Conservation (phyloP, 495 filamentous ascomycete genomes). For the Xylaria cubensis region DNA sequence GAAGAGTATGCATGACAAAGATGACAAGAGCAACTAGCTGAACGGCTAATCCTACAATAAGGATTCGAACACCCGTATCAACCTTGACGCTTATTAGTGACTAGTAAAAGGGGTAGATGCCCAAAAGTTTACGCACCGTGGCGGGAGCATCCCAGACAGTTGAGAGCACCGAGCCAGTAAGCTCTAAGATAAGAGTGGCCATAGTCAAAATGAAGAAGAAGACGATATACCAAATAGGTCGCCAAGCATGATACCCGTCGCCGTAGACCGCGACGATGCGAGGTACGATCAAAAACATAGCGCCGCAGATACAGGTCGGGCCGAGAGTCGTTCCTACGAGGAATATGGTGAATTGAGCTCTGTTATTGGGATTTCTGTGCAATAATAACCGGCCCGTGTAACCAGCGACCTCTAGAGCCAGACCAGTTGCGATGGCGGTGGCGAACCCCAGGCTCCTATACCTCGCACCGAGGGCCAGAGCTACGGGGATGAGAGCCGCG, state of each 20-base stretch:
- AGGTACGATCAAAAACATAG: conserved; percentile 46
- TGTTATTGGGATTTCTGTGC: conserved; percentile 34
- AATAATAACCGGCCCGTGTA: conserved; percentile 50
- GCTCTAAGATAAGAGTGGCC: conserved; percentile 44
- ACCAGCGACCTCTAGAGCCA: conserved; percentile 48
- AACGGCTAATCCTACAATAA: conserved; percentile 47
- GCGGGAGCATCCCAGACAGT: conserved; percentile 23
- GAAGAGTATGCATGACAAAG: conserved; percentile 39
- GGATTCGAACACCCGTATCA: conserved; percentile 39
- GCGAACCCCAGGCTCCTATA: conserved; percentile 45
- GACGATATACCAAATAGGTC: conserved; percentile 41
- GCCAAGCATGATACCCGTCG: conserved; percentile 38
- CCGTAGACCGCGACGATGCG: conserved; percentile 50
- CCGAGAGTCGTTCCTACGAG: conserved; percentile 50
- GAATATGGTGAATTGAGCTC: conserved; percentile 41
- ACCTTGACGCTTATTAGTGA: conserved; percentile 39
- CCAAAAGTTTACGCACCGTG: conserved; percentile 27
- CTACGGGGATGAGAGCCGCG: conserved; percentile 44
- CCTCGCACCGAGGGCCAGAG: conserved; percentile 45
- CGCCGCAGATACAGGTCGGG: conserved; percentile 45
- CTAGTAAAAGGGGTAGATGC: background rate
- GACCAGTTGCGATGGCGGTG: conserved; percentile 39
- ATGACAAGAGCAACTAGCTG: conserved; percentile 43
- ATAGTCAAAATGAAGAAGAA: conserved; percentile 42
- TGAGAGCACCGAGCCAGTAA: conserved; percentile 40